Conservation (phyloP, 2,329 filamentous ascomycete genomes). For the Hymenoscyphus scutula region DNA sequence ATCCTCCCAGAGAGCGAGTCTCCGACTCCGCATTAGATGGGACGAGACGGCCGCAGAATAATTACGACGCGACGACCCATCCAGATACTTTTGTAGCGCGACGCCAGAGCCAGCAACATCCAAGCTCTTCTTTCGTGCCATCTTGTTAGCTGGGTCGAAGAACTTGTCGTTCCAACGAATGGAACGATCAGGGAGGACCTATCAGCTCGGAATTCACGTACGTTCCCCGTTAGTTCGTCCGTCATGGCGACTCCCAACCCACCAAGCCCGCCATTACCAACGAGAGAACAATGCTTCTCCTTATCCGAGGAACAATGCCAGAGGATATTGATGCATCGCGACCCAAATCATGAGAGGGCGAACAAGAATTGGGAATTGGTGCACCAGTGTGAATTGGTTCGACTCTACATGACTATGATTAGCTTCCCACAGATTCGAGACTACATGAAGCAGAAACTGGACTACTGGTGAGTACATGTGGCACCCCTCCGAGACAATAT, state of each 20-base stretch:
- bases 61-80: not conserved
- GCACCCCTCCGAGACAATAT: conserved; percentile 1
- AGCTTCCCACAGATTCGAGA: conserved; percentile 29
- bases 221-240: conserved; percentile 4
- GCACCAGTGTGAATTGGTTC: conserved; percentile 29
- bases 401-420: conserved; percentile 31
- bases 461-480: conserved; percentile 27
- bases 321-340: conserved; percentile 24
- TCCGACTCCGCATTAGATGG: not conserved
- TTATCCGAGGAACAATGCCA: conserved; percentile 29
- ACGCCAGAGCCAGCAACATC: not conserved
- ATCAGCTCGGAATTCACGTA: conserved; percentile 14
- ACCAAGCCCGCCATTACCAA: conserved; percentile 22
- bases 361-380: conserved; percentile 27
- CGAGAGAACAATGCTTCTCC: conserved; percentile 27
- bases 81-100: not conserved
- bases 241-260: conserved; percentile 5
- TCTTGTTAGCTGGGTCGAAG: not conserved
- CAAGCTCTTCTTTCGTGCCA: not conserved
- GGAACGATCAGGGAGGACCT: conserved; percentile 11
- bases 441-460: conserved; percentile 27
- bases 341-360: conserved; percentile 23
- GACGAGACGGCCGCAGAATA: not conserved
- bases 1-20: conserved; percentile 3
- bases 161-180: conserved; percentile 13